phyloP scores from a whole-genome alignment of 2,329 filamentous ascomycete genomes.

The Xylaria sp. region DNA sequence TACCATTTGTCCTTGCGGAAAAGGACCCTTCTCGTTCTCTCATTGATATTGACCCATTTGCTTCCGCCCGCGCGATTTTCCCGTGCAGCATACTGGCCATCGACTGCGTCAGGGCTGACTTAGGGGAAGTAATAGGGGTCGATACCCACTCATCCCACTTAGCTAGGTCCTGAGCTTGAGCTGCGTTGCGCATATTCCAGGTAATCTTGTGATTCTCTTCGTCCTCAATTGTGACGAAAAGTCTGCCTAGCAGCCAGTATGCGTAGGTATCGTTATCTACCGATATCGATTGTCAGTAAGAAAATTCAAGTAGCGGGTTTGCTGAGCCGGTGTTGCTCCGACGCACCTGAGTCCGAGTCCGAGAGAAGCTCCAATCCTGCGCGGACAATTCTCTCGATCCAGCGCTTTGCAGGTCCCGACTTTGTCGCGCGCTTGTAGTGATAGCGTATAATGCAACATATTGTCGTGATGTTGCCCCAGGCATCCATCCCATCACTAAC shows the following conservation, averaged over 20 bases:
- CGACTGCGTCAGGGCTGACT: not conserved
- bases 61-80: not conserved
- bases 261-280: constrained; percentile 38
- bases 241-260: constrained; percentile 33
- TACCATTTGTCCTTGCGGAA: not conserved
- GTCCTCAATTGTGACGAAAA: constrained; percentile 36
- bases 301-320: not conserved
- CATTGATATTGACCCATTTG: not conserved
- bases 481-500: constrained; percentile 27
- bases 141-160: constrained; percentile 38
- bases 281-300: not conserved
- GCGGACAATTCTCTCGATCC: constrained; percentile 33
- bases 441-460: constrained; percentile 39
- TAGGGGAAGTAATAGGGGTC: constrained; percentile 23
- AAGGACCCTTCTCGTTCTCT: not conserved
- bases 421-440: constrained; percentile 33
- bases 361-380: constrained; percentile 39
- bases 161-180: constrained; percentile 29
- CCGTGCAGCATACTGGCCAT: not conserved
- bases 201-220: constrained; percentile 30
- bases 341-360: constrained; percentile 34
- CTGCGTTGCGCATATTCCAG: constrained; percentile 36
- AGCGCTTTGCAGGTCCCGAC: constrained; percentile 27
- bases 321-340: not conserved
- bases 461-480: constrained; percentile 29